Conservation (phyloP, 2,329 filamentous ascomycete genomes). For the Cytospora mali region DNA sequence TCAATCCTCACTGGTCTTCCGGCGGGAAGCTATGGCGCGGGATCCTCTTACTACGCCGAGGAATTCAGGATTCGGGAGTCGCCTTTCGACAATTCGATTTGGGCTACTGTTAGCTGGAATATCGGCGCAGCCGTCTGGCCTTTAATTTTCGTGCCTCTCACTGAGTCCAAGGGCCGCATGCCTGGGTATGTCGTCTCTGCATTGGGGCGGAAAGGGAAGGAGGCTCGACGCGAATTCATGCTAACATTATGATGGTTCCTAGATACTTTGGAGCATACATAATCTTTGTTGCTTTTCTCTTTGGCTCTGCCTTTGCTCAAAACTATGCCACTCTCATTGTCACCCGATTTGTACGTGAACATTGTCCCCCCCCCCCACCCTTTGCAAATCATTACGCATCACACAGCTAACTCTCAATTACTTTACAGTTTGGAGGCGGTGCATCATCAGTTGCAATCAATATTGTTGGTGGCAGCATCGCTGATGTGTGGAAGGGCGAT, state of each 20-base stretch:
- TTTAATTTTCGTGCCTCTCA: slow-evolving; percentile 22
- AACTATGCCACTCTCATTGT: slow-evolving; percentile 22
- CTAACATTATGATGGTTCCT: not conserved
- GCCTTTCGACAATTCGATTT: slow-evolving; percentile 27
- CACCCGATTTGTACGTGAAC: slow-evolving; percentile 21
- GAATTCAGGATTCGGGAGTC: slow-evolving; percentile 20
- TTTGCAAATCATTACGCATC: not conserved
- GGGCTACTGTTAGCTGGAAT: slow-evolving; percentile 27
- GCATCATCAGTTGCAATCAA: slow-evolving; percentile 25
- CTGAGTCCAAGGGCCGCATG: slow-evolving; percentile 23
- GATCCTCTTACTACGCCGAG: slow-evolving; percentile 11
- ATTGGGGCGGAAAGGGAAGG: not conserved
- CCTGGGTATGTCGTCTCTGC: slow-evolving; percentile 15
- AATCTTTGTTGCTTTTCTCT: slow-evolving; percentile 23
- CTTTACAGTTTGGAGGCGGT: slow-evolving; percentile 19
- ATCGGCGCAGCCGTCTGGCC: slow-evolving; percentile 24
- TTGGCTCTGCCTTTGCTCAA: slow-evolving; percentile 24
- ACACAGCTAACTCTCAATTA: not conserved
- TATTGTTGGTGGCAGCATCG: slow-evolving; percentile 23
- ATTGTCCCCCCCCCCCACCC: too few species aligned
- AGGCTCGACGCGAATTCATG: not conserved
- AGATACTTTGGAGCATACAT: slow-evolving; percentile 26
- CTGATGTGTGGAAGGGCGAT: slow-evolving; percentile 28
- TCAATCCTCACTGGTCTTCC: slow-evolving; percentile 22
- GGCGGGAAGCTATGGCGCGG: slow-evolving; percentile 22